Conservation (phyloP, 2,329 filamentous ascomycete genomes). For the Dactylella cylindrospora region DNA sequence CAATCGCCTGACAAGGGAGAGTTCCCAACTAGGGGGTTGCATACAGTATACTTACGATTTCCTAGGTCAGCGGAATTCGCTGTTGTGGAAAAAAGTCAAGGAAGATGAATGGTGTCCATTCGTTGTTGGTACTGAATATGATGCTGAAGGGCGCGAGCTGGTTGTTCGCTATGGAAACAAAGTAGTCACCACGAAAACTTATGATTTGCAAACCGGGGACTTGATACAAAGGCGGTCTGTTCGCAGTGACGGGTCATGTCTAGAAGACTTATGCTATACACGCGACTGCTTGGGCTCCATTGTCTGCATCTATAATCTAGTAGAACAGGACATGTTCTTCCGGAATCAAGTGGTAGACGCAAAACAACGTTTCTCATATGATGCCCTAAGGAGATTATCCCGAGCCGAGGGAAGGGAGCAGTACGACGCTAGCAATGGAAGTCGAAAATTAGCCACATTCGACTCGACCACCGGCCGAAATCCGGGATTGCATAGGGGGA, state of each 20-base stretch:
- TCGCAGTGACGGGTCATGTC: too few species aligned
- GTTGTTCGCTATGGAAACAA: conserved; percentile 17
- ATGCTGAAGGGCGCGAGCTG: not conserved
- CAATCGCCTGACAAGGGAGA: too few species aligned
- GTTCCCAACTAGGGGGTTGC: conserved; percentile 37
- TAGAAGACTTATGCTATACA: conserved; percentile 46
- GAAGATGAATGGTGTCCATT: not conserved
- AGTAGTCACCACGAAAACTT: conserved; percentile 6
- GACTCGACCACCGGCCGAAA: too few species aligned
- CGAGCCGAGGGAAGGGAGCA: conserved; percentile 23
- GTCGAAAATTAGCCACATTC: too few species aligned
- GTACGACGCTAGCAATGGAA: too few species aligned
- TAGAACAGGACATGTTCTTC: conserved; percentile 47
- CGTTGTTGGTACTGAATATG: conserved; percentile 1
- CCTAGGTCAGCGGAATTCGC: conserved; percentile 32
- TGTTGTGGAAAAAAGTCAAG: not conserved
- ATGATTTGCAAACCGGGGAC: too few species aligned
- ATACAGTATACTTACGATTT: conserved; percentile 46
- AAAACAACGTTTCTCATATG: conserved; percentile 22
- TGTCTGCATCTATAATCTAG: conserved; percentile 41
- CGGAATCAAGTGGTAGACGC: conserved; percentile 44
- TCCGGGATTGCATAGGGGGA: not conserved
- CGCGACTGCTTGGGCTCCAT: conserved; percentile 46
- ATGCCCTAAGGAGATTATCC: conserved; percentile 15
- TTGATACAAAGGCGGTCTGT: too few species aligned